Evolutionary conservation across 164 flowering plant genomes (phyloP), one percentile per base, ranked within the genome.

Genomic region (Hamamelis virginiana): DNA sequence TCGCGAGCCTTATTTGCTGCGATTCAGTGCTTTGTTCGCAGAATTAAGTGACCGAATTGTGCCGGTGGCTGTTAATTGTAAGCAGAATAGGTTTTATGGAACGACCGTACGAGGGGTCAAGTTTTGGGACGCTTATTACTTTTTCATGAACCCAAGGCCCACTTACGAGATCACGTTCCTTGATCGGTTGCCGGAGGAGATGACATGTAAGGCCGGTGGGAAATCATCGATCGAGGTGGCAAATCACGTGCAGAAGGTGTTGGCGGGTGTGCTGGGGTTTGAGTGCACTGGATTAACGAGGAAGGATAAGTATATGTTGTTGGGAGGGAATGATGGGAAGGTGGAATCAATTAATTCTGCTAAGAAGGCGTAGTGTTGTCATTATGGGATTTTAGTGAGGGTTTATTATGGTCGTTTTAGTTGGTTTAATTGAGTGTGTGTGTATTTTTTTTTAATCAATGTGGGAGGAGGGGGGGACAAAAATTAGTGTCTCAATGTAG

Each of bases 1-100:
- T 46, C 82, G 97, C 0, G 97, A 91, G 69, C 89, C 89, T 0
- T 94, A 73, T 72, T 51, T 94, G 70, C 80, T 91, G 22, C 75
- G 98, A 58, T 94, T 94, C 84, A 86, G 91, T 43, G 97, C 97
- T 0, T 66, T 94, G 78, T 94, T 94, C 23, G 97, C 98, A 0
- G 98, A 94, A 66, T 55, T 94, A 61, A 94, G 92, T 58, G 98
- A 94, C 67, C 74, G 91, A 71, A 90, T 94, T 13, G 97, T 94
- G n/a, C 98, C 97, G 0, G 97, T 94, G 66, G 96, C 98, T 0
- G 65, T 94, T n/a, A 77, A 84, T 55, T 76, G 82, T 11, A 81
- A 77, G 81, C 89, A 87, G 68, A 86, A 73, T 71, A 87, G 91
- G 96, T 94, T 94, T 58, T 72, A 86, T 43, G 98, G 97, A 1